phyloP scores from a whole-genome alignment of 148 eudicot species.

The Salicornia ramosissima region DNA sequence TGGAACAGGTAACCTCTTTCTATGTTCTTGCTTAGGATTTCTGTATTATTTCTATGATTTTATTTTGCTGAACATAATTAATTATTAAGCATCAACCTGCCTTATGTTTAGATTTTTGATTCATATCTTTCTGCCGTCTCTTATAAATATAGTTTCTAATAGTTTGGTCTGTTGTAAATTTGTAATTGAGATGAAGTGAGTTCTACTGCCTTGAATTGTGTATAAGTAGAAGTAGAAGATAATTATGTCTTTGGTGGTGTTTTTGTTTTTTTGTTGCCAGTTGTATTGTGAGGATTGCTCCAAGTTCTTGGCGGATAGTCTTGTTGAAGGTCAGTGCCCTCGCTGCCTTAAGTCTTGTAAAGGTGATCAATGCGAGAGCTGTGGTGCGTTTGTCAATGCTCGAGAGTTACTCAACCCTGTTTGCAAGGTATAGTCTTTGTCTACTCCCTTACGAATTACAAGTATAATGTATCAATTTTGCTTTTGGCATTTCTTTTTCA shows the following conservation, averaged over 20 bases:
- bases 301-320: conserved; percentile 13
- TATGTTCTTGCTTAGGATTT: background rate
- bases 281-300: background rate
- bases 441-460: no score
- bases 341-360: background rate
- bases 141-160: no score
- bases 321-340: conserved; percentile 14
- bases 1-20: conserved; percentile 3
- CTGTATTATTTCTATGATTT: background rate
- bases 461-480: background rate
- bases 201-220: no score
- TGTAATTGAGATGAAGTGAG: no score
- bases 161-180: background rate
- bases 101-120: background rate
- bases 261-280: background rate
- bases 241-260: no score
- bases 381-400: background rate
- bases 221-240: no score
- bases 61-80: background rate
- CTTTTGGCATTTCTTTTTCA: no score
- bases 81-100: background rate
- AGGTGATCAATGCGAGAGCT: conserved; percentile 16
- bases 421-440: conserved; percentile 11
- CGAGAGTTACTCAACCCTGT: background rate
- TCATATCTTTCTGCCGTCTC: background rate